A percentile compares a stretch with the other conserved stretches of the same genome.
Evolutionary conservation across 148 eudicot genomes (phyloP).

Genomic region (Suaeda aralocaspica): DNA sequence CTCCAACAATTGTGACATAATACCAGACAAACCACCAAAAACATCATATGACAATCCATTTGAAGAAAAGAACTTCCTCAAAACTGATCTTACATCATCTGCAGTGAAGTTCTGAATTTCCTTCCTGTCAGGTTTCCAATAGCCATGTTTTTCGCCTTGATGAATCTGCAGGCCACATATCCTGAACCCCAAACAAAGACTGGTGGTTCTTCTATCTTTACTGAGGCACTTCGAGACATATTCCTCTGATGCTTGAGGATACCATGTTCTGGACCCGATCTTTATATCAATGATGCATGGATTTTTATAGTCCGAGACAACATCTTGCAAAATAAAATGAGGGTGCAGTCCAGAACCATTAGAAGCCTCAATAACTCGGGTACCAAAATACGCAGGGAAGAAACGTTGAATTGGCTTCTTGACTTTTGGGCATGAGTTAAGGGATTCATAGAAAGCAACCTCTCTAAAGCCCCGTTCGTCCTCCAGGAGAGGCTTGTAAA

Average conservation of each 20-base stretch:
- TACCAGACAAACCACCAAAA: conserved; percentile 57
- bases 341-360: conserved; percentile 65
- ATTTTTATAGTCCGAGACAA: conserved; percentile 32
- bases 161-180: conserved; percentile 58
- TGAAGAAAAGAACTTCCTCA: conserved; percentile 66
- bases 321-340: conserved; percentile 65
- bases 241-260: conserved; percentile 51
- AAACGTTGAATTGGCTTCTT: conserved; percentile 48
- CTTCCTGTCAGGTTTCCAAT: conserved; percentile 53
- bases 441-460: conserved; percentile 57
- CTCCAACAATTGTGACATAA: conserved; percentile 60
- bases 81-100: conserved; percentile 45
- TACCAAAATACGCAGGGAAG: conserved; percentile 74
- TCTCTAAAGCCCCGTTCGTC: conserved; percentile 63
- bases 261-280: conserved; percentile 88
- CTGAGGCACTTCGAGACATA: conserved; percentile 56
- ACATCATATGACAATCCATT: conserved; percentile 38
- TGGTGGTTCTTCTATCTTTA: conserved; percentile 56
- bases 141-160: conserved; percentile 41
- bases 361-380: conserved; percentile 58
- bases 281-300: conserved; percentile 80
- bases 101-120: conserved; percentile 24
- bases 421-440: conserved; percentile 42
- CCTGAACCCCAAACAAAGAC: conserved; percentile 61
- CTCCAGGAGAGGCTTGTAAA: conserved; percentile 89